Conservation (phyloP, 202 grass and related monocot species). For the Zoysia matrella region DNA sequence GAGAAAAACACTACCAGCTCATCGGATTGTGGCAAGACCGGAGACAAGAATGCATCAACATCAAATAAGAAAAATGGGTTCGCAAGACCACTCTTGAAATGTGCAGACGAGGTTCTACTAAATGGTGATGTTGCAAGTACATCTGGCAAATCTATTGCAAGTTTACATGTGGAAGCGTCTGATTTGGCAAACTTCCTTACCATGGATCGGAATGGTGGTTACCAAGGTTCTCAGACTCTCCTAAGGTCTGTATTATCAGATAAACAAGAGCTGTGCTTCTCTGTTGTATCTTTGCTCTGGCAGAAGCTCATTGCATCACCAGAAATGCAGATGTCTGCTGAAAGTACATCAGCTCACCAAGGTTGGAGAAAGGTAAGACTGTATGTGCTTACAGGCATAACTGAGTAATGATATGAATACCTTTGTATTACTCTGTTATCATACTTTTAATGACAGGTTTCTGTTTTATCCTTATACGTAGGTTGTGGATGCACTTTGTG, state of each 20-base stretch:
- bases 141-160: slow-evolving; percentile 73
- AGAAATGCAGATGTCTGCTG: slow-evolving; percentile 96
- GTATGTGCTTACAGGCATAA: slow-evolving; percentile 3
- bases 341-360: slow-evolving; percentile 99
- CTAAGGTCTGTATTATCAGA: slow-evolving; percentile 86
- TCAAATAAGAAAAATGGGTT: slow-evolving; percentile 57
- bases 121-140: slow-evolving; percentile 66
- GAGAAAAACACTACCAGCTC: slow-evolving; percentile 45
- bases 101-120: slow-evolving; percentile 44
- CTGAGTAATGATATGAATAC: slow-evolving; percentile 1
- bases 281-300: slow-evolving; percentile 97
- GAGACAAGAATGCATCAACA: too few species aligned
- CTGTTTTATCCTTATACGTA: slow-evolving; percentile 22
- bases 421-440: slow-evolving; percentile 4
- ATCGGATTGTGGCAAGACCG: too few species aligned
- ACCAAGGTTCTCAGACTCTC: slow-evolving; percentile 75
- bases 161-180: slow-evolving; percentile 86
- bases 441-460: slow-evolving; percentile 38
- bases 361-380: slow-evolving; percentile 92
- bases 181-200: slow-evolving; percentile 96
- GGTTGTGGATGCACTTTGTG: slow-evolving; percentile 99
- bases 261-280: slow-evolving; percentile 95
- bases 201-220: slow-evolving; percentile 89
- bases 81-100: slow-evolving; percentile 57
- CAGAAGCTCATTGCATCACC: slow-evolving; percentile 93